phyloP scores from a whole-genome alignment of 1,284 basidiomycete species.

The Neotropicomus parvogracilis region DNA sequence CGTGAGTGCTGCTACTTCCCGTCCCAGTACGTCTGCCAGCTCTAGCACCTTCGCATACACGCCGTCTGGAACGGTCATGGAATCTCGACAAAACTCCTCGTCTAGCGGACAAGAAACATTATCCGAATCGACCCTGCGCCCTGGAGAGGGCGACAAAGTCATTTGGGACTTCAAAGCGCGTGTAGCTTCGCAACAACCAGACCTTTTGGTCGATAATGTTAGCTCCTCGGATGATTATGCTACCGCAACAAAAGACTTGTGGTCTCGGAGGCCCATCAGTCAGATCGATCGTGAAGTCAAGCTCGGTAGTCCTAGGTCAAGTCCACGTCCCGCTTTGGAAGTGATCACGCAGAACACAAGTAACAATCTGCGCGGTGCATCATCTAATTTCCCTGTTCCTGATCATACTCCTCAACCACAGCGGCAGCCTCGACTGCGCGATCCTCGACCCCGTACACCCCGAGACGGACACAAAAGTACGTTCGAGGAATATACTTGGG shows the following conservation, averaged over 20 bases:
- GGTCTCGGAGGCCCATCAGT: slow-evolving; percentile 34
- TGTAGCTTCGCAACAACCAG: slow-evolving; percentile 21
- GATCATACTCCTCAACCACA: slow-evolving; percentile 22
- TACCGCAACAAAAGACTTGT: slow-evolving; percentile 30
- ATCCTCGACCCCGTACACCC: slow-evolving; percentile 22
- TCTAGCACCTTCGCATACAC: slow-evolving; percentile 24
- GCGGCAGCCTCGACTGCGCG: slow-evolving; percentile 20
- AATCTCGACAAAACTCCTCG: slow-evolving; percentile 29
- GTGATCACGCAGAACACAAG: slow-evolving; percentile 29
- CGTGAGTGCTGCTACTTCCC: slow-evolving; percentile 46
- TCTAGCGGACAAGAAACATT: slow-evolving; percentile 33
- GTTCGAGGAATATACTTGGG: slow-evolving; percentile 73
- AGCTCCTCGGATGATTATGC: slow-evolving; percentile 31
- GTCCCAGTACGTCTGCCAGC: slow-evolving; percentile 31
- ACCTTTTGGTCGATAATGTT: slow-evolving; percentile 20
- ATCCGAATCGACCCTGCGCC: slow-evolving; percentile 32
- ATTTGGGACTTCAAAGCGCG: slow-evolving; percentile 30
- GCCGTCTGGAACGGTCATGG: slow-evolving; percentile 24
- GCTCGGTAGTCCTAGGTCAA: slow-evolving; percentile 14
- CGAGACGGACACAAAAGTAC: slow-evolving; percentile 45
- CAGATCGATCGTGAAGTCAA: slow-evolving; percentile 27
- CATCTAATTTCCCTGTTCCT: slow-evolving; percentile 17
- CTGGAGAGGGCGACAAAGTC: slow-evolving; percentile 31
- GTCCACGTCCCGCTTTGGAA: slow-evolving; percentile 32
- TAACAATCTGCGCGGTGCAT: slow-evolving; percentile 17